A percentile compares a stretch with the other conserved stretches of the same genome.
Evolutionary conservation across 2,329 filamentous ascomycete genomes (phyloP).

Genomic region (Neonectria magnoliae): DNA sequence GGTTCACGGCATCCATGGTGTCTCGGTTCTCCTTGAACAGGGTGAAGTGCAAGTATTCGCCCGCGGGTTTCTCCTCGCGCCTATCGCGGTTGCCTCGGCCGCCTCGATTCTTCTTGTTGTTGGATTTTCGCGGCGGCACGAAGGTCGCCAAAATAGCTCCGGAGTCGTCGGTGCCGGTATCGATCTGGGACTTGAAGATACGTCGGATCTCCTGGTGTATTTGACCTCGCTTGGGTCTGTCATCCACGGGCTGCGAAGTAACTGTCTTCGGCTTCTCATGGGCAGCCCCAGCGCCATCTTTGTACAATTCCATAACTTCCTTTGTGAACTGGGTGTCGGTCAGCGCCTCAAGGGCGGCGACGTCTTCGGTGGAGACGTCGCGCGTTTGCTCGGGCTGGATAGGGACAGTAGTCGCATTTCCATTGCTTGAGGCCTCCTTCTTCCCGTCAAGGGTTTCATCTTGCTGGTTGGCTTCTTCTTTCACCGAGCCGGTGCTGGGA

Average conservation of each 20-base stretch:
- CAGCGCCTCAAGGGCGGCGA: conserved; percentile 51
- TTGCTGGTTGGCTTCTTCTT: conserved; percentile 26
- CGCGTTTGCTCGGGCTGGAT: conserved; percentile 33
- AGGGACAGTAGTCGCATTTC: conserved; percentile 26
- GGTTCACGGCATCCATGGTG: conserved; percentile 89
- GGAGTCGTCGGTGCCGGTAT: conserved; percentile 72
- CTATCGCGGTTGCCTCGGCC: conserved; percentile 37
- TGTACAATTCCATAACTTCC: conserved; percentile 55
- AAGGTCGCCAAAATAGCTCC: conserved; percentile 74
- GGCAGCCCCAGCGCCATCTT: conserved; percentile 46
- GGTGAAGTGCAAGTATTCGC: conserved; percentile 88
- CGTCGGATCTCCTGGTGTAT: conserved; percentile 75
- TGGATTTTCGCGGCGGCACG: conserved; percentile 58
- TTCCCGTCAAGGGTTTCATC: conserved; percentile 28
- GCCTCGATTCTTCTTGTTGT: conserved; percentile 43
- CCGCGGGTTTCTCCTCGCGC: conserved; percentile 55
- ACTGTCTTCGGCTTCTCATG: conserved; percentile 46
- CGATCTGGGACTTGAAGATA: conserved; percentile 81
- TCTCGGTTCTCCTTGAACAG: conserved; percentile 98
- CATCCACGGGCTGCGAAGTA: conserved; percentile 54
- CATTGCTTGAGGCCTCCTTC: conserved; percentile 33
- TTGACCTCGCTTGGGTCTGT: conserved; percentile 56
- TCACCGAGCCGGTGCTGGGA: conserved; percentile 19
- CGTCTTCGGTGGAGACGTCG: conserved; percentile 47
- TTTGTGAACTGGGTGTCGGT: conserved; percentile 52